Evolutionary conservation across 257 asterid species (phyloP), one percentile per base, ranked within the genome.

Genomic region (Solanum paucissectum): DNA sequence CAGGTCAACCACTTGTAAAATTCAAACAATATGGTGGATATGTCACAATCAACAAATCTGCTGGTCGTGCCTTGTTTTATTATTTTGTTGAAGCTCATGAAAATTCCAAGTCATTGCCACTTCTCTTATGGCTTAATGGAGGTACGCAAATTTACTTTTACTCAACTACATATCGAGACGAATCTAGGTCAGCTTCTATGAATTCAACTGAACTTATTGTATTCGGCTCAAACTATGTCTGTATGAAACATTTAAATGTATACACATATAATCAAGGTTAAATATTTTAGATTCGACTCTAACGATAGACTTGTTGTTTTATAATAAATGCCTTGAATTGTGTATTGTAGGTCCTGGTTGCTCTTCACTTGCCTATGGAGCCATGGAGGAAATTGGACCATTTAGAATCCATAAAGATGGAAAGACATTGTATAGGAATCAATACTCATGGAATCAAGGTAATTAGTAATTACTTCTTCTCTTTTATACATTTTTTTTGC

Each of bases 101-200:
- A 11, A 87, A 93, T 74, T 84, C 92, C 23, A 68, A 88, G 34
- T 79, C 87, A 73, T 89, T 90, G 20, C 94, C 94, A 71, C 90
- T 93, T 34, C 89, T 91, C 74, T 83, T 92, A 42, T 94, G 97
- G 97, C 88, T 94, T 40, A 93, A 91, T 81, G 94, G 94, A 90
- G 94, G 97, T 93, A 91, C 38, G 44, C 37, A 79, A 42, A 42
- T 79, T 42, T 77, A 25, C 37, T 40, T 29, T 29, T 29, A 29
- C 32, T 29, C 32, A 29, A 29, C 32, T 29, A 29, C 2, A 40
- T 40, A 40, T 40, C 13, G 2, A 74, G n/a, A 25, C 0, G 1
- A 4, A n/a, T 76, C 12, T 75, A 40, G 23, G 14, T 3, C 9
- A 72, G 8, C 37, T 77, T 42, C 4, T 36, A 10, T 74, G 5